Evolutionary conservation across 2,329 filamentous ascomycete genomes (phyloP), one percentile per base, ranked within the genome.

Genomic region (Huntiella savannae): DNA sequence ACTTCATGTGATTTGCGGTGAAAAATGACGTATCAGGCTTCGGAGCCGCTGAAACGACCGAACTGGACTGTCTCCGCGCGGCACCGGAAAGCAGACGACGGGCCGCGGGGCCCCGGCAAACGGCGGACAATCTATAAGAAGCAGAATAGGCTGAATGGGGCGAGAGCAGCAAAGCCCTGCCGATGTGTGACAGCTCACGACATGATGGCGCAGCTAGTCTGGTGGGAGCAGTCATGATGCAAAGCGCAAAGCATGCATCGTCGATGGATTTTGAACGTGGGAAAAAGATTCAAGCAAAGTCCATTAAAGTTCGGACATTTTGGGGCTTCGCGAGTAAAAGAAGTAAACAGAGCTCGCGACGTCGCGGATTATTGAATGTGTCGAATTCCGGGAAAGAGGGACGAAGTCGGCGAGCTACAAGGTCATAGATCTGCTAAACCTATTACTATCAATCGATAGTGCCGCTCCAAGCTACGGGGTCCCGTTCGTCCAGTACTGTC

Each of bases 11-110:
- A 17, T 45, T 49, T 12, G 48, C 33, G 3, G 40, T 49, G 35
- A 49, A 49, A 33, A 49, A 49, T n/a, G 43, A 39, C 13, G 43
- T 35, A 15, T 49, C 48, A 33, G 33, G n/a, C 22, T 41, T 42
- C 3, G 34, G 5, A 12, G 37, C 8, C 15, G 33, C 13, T 15
- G 37, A 13, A 19, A 33, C 42, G 28, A 37, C 19, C 8, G 34
- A 32, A 12, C 16, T 33, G n/a, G 43, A 35, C 16, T 33, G 40
- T 22, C 48, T 37, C 15, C 38, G 40, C 19, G 48, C n/a, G 6
- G 32, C 28, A 28, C 43, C 8, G 10, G 40, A 43, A 35, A 46
- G 35, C 15, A 43, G 33, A 12, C 40, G 33, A 33, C 15, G 40
- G 13, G 40, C n/a, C 13, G 7, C 5, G 4, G 13, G 15, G 13